Evolutionary conservation across 2,329 filamentous ascomycete species (phyloP).

Genomic region (Pyrenophora seminiperda): DNA sequence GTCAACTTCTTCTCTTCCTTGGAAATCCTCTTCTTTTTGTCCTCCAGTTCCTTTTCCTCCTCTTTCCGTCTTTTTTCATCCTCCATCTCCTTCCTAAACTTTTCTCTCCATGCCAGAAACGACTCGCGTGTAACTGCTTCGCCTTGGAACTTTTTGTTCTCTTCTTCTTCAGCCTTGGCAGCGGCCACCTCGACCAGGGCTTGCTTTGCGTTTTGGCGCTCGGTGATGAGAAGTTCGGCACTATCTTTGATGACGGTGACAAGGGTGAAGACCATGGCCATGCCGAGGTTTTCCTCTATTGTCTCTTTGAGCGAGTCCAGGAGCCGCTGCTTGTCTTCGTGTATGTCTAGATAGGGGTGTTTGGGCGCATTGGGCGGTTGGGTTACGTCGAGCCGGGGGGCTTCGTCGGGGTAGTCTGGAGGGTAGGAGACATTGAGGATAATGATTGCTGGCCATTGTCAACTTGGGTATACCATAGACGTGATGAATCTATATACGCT

Average conservation of each 20-base stretch:
- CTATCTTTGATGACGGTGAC: constrained; percentile 85
- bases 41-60: constrained; percentile 73
- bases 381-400: constrained; percentile 80
- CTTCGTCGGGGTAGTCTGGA: constrained; percentile 85
- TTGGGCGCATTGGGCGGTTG: constrained; percentile 71
- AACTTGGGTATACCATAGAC: background rate
- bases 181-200: constrained; percentile 59
- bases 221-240: constrained; percentile 81
- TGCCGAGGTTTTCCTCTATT: constrained; percentile 90
- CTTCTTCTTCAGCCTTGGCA: constrained; percentile 78
- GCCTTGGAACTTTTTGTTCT: constrained; percentile 96
- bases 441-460: constrained; percentile 61
- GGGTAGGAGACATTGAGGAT: constrained; percentile 87
- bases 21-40: constrained; percentile 54
- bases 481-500: constrained; percentile 49
- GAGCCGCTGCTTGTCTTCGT: constrained; percentile 76
- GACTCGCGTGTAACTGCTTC: constrained; percentile 84
- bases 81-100: constrained; percentile 79
- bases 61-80: constrained; percentile 66
- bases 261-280: constrained; percentile 96
- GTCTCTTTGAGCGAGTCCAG: constrained; percentile 73
- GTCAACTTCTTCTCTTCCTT: constrained; percentile 82
- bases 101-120: constrained; percentile 81
- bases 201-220: constrained; percentile 69
- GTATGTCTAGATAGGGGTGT: constrained; percentile 76